phyloP scores from a whole-genome alignment of 164 flowering plant genomes.

The Vitis labrusca region DNA sequence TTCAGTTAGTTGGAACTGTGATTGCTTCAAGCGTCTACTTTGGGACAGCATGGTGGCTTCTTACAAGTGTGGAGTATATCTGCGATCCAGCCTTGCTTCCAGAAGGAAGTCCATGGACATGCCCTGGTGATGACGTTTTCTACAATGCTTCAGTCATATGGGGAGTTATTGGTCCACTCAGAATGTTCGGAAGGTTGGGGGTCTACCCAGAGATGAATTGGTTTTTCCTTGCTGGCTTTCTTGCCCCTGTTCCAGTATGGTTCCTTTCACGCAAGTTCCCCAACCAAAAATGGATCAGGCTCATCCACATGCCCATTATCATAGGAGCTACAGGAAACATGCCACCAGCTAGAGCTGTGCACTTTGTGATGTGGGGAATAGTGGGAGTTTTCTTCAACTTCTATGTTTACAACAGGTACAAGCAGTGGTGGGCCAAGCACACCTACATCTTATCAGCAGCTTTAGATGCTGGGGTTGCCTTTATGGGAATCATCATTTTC shows the following conservation, averaged over 20 bases:
- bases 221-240: conserved; percentile 51
- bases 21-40: conserved; percentile 42
- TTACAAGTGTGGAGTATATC: conserved; percentile 36
- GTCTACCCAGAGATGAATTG: conserved; percentile 44
- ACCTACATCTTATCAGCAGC: conserved; percentile 68
- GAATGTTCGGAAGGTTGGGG: conserved; percentile 49
- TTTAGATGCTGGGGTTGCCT: conserved; percentile 70
- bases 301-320: conserved; percentile 64
- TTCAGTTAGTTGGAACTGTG: conserved; percentile 51
- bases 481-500: conserved; percentile 43
- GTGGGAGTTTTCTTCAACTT: conserved; percentile 63
- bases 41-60: conserved; percentile 64
- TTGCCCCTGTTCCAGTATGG: conserved; percentile 53
- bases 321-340: conserved; percentile 31
- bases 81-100: conserved; percentile 38
- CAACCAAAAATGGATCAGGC: conserved; percentile 50
- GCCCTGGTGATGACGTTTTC: conserved; percentile 54
- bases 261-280: conserved; percentile 33
- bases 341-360: conserved; percentile 61
- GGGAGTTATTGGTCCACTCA: conserved; percentile 60
- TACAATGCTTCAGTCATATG: conserved; percentile 67
- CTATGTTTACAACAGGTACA: conserved; percentile 42
- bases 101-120: conserved; percentile 66
- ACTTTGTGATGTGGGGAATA: conserved; percentile 47
- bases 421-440: conserved; percentile 80